Evolutionary conservation across 345 rosid genomes (phyloP), one percentile per base, ranked within the genome.

Genomic region (Brassica rapa): DNA sequence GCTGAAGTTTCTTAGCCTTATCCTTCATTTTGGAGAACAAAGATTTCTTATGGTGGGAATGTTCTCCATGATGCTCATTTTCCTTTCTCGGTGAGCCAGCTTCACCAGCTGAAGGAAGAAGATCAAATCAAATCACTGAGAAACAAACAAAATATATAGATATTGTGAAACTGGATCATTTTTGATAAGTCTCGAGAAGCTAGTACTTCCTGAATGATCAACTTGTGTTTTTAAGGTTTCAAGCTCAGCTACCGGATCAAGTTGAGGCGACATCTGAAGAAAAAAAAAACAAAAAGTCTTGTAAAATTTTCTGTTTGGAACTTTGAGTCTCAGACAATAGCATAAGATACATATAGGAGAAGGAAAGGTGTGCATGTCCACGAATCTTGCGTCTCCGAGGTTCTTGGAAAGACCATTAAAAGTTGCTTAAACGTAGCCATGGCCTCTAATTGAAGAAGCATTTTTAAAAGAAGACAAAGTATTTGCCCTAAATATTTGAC

Each of bases 11-110:
- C 68, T 77, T 85, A 0, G 96, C 93, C 83, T 79, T 89, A 59
- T 89, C 96, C 75, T 84, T 91, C 83, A 91, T 89, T 82, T 85
- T 89, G 0, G 88, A 81, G 78, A 88, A 84, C 70, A 91, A 85
- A 4, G 96, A 91, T 80, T 89, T 90, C 84, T 80, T 89, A 1
- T 67, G 88, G 32, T 72, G 81, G 0, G 68, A 43, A 35, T 81
- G 85, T 66, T 88, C 90, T 65, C 80, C 85, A 16, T 85, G 85
- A 77, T 61, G 60, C 32, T 86, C 88, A 63, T 74, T 77, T 27
- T 81, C 88, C 69, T 66, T 81, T 70, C 64, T 71, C 49, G 81
- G 77, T 64, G 74, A 66, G 39, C 39, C 62, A 62, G 46, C 46
- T 9, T 39, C 46, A 39, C 12, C 46, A 39, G 46, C 46, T 39